Percentiles rank a stretch among this genome's conserved stretches.
phyloP scores from a whole-genome alignment of 1,284 basidiomycete species.

The Pulchroboletus neoregius region DNA sequence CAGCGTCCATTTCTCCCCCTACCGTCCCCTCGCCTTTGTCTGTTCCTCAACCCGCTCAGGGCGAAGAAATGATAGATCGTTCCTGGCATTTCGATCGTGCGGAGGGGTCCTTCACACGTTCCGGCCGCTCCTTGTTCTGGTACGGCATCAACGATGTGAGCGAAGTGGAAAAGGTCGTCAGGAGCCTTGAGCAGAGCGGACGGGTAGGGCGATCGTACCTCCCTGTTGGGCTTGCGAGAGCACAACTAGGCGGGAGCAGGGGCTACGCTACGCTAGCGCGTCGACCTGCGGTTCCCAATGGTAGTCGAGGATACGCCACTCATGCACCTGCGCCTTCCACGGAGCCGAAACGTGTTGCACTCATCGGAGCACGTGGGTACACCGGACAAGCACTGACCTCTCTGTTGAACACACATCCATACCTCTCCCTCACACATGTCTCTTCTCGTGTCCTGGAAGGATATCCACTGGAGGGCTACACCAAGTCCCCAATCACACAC shows the following conservation, averaged over 20 bases:
- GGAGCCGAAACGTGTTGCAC: constrained; percentile 81
- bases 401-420: constrained; percentile 82
- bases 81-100: constrained; percentile 99
- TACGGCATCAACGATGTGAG: constrained; percentile 91
- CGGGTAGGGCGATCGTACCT: constrained; percentile 87
- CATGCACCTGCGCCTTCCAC: constrained; percentile 45
- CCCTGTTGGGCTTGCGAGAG: constrained; percentile 80
- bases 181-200: constrained; percentile 79
- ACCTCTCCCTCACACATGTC: constrained; percentile 88
- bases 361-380: constrained; percentile 95
- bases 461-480: constrained; percentile 76
- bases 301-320: constrained; percentile 62
- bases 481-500: constrained; percentile 74
- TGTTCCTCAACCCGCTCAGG: constrained; percentile 33
- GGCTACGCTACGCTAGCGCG: constrained; percentile 77
- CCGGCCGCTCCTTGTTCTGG: constrained; percentile 94
- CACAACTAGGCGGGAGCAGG: constrained; percentile 36
- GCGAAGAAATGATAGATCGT: constrained; percentile 83
- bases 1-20: constrained; percentile 60
- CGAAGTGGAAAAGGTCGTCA: constrained; percentile 87
- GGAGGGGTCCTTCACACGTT: constrained; percentile 95
- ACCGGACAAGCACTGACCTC: constrained; percentile 91
- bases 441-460: constrained; percentile 96
- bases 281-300: constrained; percentile 41
- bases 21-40: constrained; percentile 10